Percentiles rank a stretch among this genome's conserved stretches.
Conservation (phyloP, 495 filamentous ascomycete genomes). For the Talaromyces liani region DNA sequence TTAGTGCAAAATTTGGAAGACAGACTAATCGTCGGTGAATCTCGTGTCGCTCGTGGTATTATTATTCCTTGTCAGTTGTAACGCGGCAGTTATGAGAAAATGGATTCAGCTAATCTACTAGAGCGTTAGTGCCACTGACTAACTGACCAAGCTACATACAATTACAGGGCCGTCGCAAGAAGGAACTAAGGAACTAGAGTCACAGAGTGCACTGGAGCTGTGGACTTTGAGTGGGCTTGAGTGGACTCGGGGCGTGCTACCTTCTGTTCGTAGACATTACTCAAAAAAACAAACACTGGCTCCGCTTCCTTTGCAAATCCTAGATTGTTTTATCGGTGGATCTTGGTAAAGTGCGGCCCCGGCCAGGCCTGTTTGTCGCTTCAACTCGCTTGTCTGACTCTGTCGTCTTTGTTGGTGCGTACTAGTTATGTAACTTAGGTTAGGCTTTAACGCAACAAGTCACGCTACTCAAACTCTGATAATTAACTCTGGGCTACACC, state of each 20-base stretch:
- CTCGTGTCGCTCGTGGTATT: not conserved
- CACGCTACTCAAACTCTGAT: not conserved
- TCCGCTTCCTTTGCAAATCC: not conserved
- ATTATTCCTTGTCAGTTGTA: not conserved
- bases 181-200: not conserved
- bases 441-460: not conserved
- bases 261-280: conserved; percentile 3
- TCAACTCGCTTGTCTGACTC: not conserved
- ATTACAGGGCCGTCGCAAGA: not conserved
- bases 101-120: not conserved
- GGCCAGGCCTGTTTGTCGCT: not conserved
- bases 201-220: not conserved
- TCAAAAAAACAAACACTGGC: not conserved
- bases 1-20: not conserved
- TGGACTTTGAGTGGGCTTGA: not conserved
- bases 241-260: not conserved
- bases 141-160: too few species aligned
- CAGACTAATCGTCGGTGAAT: not conserved
- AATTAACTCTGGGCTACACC: not conserved
- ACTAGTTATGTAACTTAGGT: not conserved
- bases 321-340: not conserved
- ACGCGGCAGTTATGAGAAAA: not conserved
- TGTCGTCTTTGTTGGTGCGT: not conserved
- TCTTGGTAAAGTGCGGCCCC: not conserved
- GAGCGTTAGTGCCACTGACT: not conserved